Evolutionary conservation across 192 early-diverging fungal species (phyloP), one percentile per base, ranked within the genome.

Genomic region (Funneliformis mosseae): DNA sequence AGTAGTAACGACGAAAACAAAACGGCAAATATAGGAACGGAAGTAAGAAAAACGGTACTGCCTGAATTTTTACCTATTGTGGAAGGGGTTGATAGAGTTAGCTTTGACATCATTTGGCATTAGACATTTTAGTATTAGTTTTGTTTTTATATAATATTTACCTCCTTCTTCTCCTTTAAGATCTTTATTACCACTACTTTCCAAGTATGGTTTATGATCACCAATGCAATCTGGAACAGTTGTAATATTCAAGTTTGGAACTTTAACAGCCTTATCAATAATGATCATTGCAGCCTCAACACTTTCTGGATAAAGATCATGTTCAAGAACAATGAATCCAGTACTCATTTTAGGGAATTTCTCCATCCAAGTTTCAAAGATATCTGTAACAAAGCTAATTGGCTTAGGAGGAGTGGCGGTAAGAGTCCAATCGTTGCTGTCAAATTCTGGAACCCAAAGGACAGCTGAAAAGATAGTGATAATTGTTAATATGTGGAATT

Each of bases 381-480:
- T 83, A n/a, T 66, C 78, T 27, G 83, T 7, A 74, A 80, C 27
- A 16, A 74, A 21, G 50, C 74, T 72, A 23, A 80, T 61, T 18
- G 73, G 64, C 8, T 70, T 39, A 2, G 78, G 28, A 14, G 76
- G 69, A 8, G 66, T 74, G n/a, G 75, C 28, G 12, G 42, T 64
- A 64, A 83, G 69, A 10, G 71, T 70, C 82, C 86, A 88, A 71
- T 90, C 89, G 81, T 88, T 81, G 41, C 88, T 89, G 74, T 90
- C 89, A 74, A 87, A 84, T 55, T 46, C 82, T 70, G 84, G 81
- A 45, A 84, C 84, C 89, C 89, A 90, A 33, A 90, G 83, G 25
- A 87, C 83, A n/a, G 87, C 84, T 90, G 74, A 80, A 84, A 41
- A 83, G 84, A 27, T 89, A 81, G 77, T n/a, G 55, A 33, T 23